These are phyloP conservation scores for Lobosporangium transversale DNA, from an alignment of 192 early-diverging fungal genomes.

Conservation along the genomic window DNA sequence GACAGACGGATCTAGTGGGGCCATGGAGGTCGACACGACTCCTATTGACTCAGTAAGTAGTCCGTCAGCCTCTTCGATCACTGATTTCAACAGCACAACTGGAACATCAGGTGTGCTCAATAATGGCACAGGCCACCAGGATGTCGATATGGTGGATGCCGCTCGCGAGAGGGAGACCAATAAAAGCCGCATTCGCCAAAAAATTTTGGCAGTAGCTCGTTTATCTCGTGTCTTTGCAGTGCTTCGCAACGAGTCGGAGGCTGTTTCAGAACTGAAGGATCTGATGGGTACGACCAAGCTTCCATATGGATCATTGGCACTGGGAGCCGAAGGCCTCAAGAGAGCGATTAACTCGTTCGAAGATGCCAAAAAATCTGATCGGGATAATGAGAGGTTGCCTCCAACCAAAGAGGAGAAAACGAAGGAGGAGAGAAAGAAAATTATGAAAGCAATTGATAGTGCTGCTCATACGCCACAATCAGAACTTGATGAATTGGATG, in stretches of 20 bases:
- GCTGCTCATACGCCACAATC: constrained; percentile 44
- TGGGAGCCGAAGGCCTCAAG: constrained; percentile 94
- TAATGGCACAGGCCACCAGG: not conserved
- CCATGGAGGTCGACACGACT: constrained; percentile 37
- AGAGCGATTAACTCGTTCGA: constrained; percentile 93
- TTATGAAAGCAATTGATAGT: constrained; percentile 37
- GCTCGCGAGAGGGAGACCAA: constrained; percentile 16
- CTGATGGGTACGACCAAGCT: constrained; percentile 85
- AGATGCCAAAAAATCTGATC: constrained; percentile 88
- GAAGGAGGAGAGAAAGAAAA: constrained; percentile 47
- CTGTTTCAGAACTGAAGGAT: constrained; percentile 92
- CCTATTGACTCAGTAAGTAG: constrained; percentile 19
- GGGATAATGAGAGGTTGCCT: constrained; percentile 93
- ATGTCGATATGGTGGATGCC: constrained; percentile 15
- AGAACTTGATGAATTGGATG: constrained; percentile 42
- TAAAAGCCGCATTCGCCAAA: constrained; percentile 55
- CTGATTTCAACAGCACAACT: not conserved
- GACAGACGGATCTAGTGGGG: constrained; percentile 9
- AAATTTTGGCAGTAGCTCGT: constrained; percentile 92
- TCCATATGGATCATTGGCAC: constrained; percentile 86
- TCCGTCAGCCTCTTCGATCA: constrained; percentile 5
- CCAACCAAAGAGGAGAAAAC: constrained; percentile 70
- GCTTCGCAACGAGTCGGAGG: constrained; percentile 91
- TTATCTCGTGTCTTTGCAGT: constrained; percentile 92
- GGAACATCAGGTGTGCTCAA: not conserved